Base-by-base conservation (phyloP, 306 rosid species). In the Biancaea sappan region DNA sequence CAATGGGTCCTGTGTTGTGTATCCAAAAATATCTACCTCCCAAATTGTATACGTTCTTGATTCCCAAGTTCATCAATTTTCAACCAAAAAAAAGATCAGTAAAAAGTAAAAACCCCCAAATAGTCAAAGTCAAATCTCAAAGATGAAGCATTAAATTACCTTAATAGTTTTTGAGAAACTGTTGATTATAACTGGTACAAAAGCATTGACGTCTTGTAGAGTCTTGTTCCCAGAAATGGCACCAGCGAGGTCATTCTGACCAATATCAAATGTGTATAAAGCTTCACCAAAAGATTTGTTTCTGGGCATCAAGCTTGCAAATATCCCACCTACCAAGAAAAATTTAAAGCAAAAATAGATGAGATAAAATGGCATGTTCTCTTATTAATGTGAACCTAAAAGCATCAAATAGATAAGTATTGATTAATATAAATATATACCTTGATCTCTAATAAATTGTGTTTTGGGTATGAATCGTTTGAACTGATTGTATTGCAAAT, bases 21-120 rank as follows among this genome's bases (percentile, higher is more conserved):
- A 85, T 63, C 86, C 88, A 79, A 41, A 85, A 79, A 4, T 76
- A 71, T 57, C 80, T 81, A 0, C 54, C 86, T 22, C 82, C 88
- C 73, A 75, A 38, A 8, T 79, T 32, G 67, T 79, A 72, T 15
- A 85, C 8, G 54, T 48, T 56, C 86, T 79, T n/a, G 15, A 56
- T 32, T 47, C 64, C 78, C 60, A 50, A 19, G 32, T 25, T 19
- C 68, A 18, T 28, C 50, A 73, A 10, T 68, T 67, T 6, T 31
- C 40, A 46, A 82, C 60, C 26, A 25, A 24, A 22, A 22, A 2
- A 16, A 19, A n/a, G n/a, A 53, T 51, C 41, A 4, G 37, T 38
- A 66, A 57, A 65, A 21, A 25, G 12, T n/a, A n/a, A n/a, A n/a
- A n/a, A n/a, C n/a, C n/a, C n/a, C 6, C 19, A 26, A 28, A 40